Evolutionary conservation across 148 eudicot genomes (phyloP), one percentile per base, ranked within the genome.

Genomic region (Vaccinium macrocarpon): DNA sequence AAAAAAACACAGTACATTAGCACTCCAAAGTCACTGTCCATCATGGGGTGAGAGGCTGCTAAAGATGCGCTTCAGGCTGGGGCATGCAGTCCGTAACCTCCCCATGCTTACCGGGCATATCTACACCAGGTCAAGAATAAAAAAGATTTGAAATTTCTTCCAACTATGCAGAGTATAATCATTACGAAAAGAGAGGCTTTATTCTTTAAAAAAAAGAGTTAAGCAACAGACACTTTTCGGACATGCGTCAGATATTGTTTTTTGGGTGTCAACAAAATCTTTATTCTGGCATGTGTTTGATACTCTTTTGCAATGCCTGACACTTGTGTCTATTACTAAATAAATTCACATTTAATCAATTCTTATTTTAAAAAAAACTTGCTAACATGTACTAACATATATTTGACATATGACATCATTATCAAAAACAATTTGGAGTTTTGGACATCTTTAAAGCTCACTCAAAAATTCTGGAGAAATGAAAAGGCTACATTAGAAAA

Each of bases 51-150:
- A 88, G 46, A 91, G 82, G 89, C 98, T 92, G 87, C 92, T 91
- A 85, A 88, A 96, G 83, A 94, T 91, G 81, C 99, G 99, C 88
- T 93, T 96, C 89, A 96, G 88, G 76, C 95, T 92, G 19, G 90
- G 94, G 83, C 95, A 93, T 56, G 90, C 88, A 3, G 81, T 83
- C 35, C 99, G 94, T 13, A 93, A 75, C 81, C 87, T 90, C 16
- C 88, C 91, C 91, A 91, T 92, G 87, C 90, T 90, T 75, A 71
- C 81, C 0, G 90, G 84, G 61, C 86, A 90, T 79, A 96, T 89
- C 99, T 96, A 87, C 80, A 56, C 57, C 15, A 8, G 21, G 53
- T 61, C 49, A 83, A 84, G 38, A 55, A 57, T n/a, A 21, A 29
- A 57, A 57, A 16, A 79, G 29, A 2, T 38, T 11, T 8, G 2